Percentiles rank a stretch among this genome's conserved stretches.
Conservation (phyloP, 352 stramenopile genomes). For the Phytopythium mirpurense region DNA sequence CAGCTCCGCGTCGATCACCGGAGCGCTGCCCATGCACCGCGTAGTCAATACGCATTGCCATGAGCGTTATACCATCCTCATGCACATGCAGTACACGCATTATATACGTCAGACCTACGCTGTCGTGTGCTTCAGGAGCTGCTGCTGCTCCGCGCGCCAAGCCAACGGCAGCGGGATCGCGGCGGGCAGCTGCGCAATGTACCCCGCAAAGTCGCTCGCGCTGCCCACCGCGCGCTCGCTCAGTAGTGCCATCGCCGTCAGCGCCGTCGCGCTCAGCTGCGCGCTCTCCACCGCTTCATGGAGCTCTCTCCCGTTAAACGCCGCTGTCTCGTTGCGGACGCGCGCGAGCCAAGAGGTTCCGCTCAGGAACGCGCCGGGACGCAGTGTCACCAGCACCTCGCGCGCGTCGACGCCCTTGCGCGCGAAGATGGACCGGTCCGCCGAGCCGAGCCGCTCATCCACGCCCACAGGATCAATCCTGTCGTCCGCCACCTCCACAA, state of each 20-base stretch:
- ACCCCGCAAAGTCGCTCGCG: conserved; percentile 43
- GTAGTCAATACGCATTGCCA: not conserved
- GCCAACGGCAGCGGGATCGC: conserved; percentile 42
- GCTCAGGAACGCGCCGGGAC: conserved; percentile 35
- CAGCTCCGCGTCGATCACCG: conserved; percentile 21
- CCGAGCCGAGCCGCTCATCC: conserved; percentile 17
- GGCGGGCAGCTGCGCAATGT: conserved; percentile 52
- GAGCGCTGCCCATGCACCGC: no score
- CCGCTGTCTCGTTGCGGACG: not conserved
- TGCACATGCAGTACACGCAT: not conserved
- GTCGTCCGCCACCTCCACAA: conserved; percentile 23
- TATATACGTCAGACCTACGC: conserved; percentile 19
- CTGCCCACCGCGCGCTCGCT: conserved; percentile 26
- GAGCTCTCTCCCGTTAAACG: conserved; percentile 12
- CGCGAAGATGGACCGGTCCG: conserved; percentile 50
- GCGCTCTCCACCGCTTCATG: conserved; percentile 16
- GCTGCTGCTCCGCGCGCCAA: conserved; percentile 24
- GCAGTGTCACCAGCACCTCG: conserved; percentile 38
- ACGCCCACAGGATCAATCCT: conserved; percentile 37
- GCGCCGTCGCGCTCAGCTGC: conserved; percentile 40
- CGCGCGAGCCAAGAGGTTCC: conserved; percentile 37
- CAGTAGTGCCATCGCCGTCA: conserved; percentile 43
- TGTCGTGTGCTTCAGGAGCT: conserved; percentile 42
- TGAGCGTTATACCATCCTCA: no score
- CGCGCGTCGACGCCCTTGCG: conserved; percentile 18